Evolutionary conservation across 108 stramenopile species (phyloP).

Genomic region (Fragilaria crotonensis): DNA sequence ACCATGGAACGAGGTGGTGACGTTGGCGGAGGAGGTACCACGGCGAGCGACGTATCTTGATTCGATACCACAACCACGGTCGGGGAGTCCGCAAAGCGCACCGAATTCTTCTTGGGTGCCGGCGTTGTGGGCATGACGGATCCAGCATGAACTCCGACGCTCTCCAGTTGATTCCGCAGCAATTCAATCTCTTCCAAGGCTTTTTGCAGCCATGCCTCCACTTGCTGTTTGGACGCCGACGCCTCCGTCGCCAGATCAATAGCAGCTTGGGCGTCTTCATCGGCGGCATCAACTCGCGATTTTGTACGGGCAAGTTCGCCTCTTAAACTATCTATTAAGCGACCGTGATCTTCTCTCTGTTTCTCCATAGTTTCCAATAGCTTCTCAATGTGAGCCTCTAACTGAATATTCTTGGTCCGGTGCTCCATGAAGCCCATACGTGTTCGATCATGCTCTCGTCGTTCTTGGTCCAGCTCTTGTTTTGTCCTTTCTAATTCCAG

Average conservation of each 20-base stretch:
- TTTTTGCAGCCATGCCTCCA: slow-evolving; percentile 44
- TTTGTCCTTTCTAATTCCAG: slow-evolving; percentile 67
- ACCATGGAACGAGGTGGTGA: slow-evolving; percentile 37
- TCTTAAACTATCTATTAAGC: slow-evolving; percentile 13
- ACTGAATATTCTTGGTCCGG: slow-evolving; percentile 22
- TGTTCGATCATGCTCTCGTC: slow-evolving; percentile 34
- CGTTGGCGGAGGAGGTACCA: slow-evolving; percentile 3
- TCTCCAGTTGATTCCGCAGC: slow-evolving; percentile 21
- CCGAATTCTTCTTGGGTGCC: not conserved
- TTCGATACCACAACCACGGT: not conserved
- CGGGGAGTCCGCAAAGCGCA: not conserved
- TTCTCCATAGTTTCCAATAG: slow-evolving; percentile 24
- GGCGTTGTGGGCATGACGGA: not conserved
- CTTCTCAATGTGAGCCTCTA: slow-evolving; percentile 24
- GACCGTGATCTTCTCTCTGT: slow-evolving; percentile 12
- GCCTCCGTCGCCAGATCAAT: slow-evolving; percentile 74
- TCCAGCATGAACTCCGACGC: not conserved
- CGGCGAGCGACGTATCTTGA: not conserved
- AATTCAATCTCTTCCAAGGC: slow-evolving; percentile 44
- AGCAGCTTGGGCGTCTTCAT: slow-evolving; percentile 76
- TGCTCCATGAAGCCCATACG: slow-evolving; percentile 19
- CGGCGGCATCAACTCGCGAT: slow-evolving; percentile 59
- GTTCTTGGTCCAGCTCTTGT: slow-evolving; percentile 42
- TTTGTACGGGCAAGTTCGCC: slow-evolving; percentile 26
- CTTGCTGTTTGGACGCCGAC: slow-evolving; percentile 46